A percentile compares a stretch with the other conserved stretches of the same genome.
These are phyloP conservation scores for Cucurbitaria berberidis DNA, from an alignment of 2,329 filamentous ascomycete species.

Conservation along the genomic window DNA sequence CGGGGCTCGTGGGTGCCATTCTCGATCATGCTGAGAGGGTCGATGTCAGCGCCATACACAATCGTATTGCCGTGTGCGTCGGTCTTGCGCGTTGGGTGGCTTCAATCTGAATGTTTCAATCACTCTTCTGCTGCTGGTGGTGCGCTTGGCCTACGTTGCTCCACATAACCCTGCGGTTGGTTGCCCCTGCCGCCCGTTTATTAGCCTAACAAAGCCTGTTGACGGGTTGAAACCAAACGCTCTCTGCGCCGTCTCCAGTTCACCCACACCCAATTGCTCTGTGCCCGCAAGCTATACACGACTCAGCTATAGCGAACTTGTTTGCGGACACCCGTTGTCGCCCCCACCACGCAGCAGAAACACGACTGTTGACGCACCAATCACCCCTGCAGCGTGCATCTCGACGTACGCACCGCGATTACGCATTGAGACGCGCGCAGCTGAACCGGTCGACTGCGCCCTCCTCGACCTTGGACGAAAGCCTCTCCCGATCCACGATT, in stretches of 20 bases:
- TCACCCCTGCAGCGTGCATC: constrained; percentile 18
- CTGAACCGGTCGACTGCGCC: constrained; percentile 15
- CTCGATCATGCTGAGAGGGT: constrained; percentile 28
- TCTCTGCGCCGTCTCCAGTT: neutral
- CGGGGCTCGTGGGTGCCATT: constrained; percentile 26
- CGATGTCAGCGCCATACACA: too few species aligned
- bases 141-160: constrained; percentile 3
- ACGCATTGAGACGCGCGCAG: constrained; percentile 11
- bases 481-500: neutral
- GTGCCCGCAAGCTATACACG: neutral
- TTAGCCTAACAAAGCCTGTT: neutral
- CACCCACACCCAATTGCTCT: neutral
- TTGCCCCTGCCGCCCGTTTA: constrained; percentile 1
- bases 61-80: too few species aligned
- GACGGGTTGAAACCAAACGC: neutral
- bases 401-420: constrained; percentile 18
- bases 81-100: constrained; percentile 1
- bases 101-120: too few species aligned
- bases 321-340: neutral
- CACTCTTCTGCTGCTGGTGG: too few species aligned
- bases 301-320: constrained; percentile 1
- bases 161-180: neutral
- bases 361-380: constrained; percentile 12
- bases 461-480: constrained; percentile 3
- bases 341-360: constrained; percentile 5